Percentiles rank a stretch among this genome's conserved stretches.
phyloP scores from a whole-genome alignment of 306 rosid genomes.

The Prunus mume region DNA sequence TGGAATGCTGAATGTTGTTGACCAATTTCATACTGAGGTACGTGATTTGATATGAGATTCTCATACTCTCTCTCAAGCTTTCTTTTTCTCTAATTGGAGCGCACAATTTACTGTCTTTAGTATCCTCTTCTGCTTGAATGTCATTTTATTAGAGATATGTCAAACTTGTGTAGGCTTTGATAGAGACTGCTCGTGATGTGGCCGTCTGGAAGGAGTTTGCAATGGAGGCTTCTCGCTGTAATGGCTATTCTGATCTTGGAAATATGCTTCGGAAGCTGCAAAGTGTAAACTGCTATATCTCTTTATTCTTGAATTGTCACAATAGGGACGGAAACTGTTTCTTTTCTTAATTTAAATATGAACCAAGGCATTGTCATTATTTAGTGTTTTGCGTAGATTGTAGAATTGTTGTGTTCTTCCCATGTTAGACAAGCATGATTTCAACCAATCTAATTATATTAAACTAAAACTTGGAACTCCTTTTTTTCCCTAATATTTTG shows the following conservation, averaged over 20 bases:
- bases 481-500: neutral
- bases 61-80: neutral
- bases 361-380: neutral
- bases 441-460: neutral
- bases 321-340: conserved; percentile 15
- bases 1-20: conserved; percentile 83
- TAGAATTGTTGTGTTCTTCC: neutral
- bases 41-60: conserved; percentile 23
- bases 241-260: conserved; percentile 83
- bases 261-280: conserved; percentile 88
- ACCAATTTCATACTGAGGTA: conserved; percentile 88
- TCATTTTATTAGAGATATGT: conserved; percentile 17
- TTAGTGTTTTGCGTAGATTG: neutral
- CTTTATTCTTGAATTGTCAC: conserved; percentile 29
- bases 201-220: conserved; percentile 84
- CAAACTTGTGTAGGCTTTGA: conserved; percentile 63
- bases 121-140: conserved; percentile 3
- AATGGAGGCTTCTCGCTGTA: conserved; percentile 82
- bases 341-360: conserved; percentile 5
- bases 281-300: conserved; percentile 63
- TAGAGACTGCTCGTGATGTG: conserved; percentile 75
- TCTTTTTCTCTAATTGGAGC: conserved; percentile 4
- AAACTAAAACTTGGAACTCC: neutral
- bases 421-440: neutral
- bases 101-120: conserved; percentile 10